Evolutionary conservation across 75 land plant genomes (phyloP), one percentile per base, ranked within the genome.

Genomic region (Sequoiadendron giganteum): DNA sequence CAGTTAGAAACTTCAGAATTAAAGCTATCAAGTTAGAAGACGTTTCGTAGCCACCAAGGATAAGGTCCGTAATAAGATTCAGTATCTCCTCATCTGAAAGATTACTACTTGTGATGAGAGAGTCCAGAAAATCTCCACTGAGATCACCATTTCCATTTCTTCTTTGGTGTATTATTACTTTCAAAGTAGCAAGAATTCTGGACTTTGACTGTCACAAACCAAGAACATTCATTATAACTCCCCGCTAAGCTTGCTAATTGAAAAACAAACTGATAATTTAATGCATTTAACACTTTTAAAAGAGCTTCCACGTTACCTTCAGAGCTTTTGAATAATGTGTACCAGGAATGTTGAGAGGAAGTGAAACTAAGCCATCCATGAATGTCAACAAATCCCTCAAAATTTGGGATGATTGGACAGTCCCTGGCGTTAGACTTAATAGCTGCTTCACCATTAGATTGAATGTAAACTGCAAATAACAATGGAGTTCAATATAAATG

Each of bases 41-140:
- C 19, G 95, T 94, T 72, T 94, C 95, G 72, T 92, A 90, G 38
- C 93, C 92, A 36, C 88, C 95, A 45, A 94, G 88, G 34, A 94
- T 45, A 49, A 90, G 65, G 52, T 94, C 95, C 87, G 92, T 49
- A 25, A 92, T 86, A 89, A 94, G 48, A 78, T 92, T 94, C 75
- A 90, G 86, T 76, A 21, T 92, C 73, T 92, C 91, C 38, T 92
- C 92, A 54, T 92, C 92, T 45, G 40, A 87, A 38, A 94, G 81
- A 28, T 28, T 88, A n/a, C 16, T 58, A 5, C 75, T 86, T 8
- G 78, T 42, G 39, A 94, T 28, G 30, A 94, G 88, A 56, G 90
- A 85, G 39, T 93, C 94, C 13, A 94, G 86, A 85, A 94, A 94
- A 68, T 94, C 95, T 21, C 80, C 82, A 68, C 77, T 85, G 80